Conservation (phyloP, 257 asterid genomes). For the Scutellaria baicalensis region DNA sequence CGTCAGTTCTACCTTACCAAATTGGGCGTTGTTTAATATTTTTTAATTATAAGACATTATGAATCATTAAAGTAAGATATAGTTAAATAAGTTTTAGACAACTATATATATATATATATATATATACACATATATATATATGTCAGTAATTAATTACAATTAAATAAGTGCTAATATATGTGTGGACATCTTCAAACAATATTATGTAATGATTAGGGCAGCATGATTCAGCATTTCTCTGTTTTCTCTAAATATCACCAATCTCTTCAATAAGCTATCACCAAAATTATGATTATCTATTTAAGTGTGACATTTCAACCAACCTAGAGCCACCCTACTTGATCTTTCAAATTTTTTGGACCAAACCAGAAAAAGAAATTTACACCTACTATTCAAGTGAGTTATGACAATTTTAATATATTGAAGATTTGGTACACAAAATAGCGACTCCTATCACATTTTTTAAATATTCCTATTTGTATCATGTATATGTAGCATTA, state of each 20-base stretch:
- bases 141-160: no score
- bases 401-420: neutral
- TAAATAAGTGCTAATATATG: neutral
- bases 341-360: neutral
- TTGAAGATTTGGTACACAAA: no score
- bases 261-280: neutral
- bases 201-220: neutral
- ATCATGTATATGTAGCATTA: no score
- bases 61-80: no score
- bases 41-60: no score
- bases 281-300: neutral
- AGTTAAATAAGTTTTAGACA: no score
- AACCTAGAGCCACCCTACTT: constrained; percentile 15
- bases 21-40: neutral
- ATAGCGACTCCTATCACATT: no score
- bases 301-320: constrained; percentile 3
- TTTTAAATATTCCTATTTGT: no score
- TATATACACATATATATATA: no score
- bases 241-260: neutral
- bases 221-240: neutral
- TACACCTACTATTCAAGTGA: neutral
- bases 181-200: neutral
- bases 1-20: neutral
- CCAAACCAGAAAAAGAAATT: neutral
- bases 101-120: no score